Evolutionary conservation across 805 yeast species (phyloP).

Genomic region (Candida lessepsii): DNA sequence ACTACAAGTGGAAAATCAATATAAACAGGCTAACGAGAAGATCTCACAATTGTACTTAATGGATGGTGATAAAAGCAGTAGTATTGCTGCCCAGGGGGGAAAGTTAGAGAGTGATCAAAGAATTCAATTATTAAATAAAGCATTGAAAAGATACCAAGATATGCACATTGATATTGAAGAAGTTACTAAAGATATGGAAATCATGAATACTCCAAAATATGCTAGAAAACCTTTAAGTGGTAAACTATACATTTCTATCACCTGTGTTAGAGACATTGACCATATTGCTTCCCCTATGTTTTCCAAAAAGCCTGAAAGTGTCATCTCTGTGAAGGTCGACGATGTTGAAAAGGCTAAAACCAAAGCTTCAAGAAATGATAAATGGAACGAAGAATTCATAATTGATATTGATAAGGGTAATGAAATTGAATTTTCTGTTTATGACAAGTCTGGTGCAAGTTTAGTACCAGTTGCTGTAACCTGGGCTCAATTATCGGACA

Average conservation of each 20-base stretch:
- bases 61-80: conserved; percentile 86
- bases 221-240: conserved; percentile 87
- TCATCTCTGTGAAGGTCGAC: conserved; percentile 78
- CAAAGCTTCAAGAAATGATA: conserved; percentile 69
- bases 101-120: conserved; percentile 80
- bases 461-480: conserved; percentile 85
- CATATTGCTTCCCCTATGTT: conserved; percentile 85
- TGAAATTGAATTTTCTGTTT: conserved; percentile 85
- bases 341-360: conserved; percentile 82
- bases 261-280: conserved; percentile 83
- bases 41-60: conserved; percentile 78
- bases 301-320: conserved; percentile 75
- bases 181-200: conserved; percentile 61
- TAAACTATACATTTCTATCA: conserved; percentile 65
- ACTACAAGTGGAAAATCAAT: conserved; percentile 90
- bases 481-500: conserved; percentile 88
- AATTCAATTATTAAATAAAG: conserved; percentile 76
- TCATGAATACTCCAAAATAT: conserved; percentile 66
- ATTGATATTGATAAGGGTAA: conserved; percentile 86
- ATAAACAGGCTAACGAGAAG: conserved; percentile 88
- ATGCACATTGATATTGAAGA: conserved; percentile 76
- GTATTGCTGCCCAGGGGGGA: conserved; percentile 88
- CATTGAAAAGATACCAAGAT: conserved; percentile 84
- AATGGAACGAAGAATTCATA: conserved; percentile 80
- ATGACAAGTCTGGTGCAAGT: conserved; percentile 69